Evolutionary conservation across 1,284 basidiomycete species (phyloP), one percentile per base, ranked within the genome.

Genomic region (Cystobasidium slooffiae): DNA sequence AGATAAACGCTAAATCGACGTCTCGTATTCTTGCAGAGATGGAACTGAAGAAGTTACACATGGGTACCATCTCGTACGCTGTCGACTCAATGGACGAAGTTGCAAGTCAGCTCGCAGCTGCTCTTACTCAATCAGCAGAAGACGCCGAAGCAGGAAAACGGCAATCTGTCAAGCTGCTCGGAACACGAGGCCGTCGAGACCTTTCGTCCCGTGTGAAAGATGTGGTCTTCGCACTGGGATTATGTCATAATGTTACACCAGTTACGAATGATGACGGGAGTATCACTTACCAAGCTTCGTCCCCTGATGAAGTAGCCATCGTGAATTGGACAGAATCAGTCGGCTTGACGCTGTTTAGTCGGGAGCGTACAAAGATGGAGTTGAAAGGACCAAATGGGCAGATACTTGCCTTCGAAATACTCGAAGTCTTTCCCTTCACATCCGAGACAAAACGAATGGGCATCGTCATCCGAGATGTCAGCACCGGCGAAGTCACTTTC

Each of bases 381-480:
- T 83, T 97, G 6, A 88, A 88, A 75, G 88, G 89, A 0, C 89
- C 91, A 0, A 82, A 86, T 0, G 90, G 91, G 8, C 80, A 84
- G 0, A 85, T 84, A 1, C 82, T 95, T 59, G 84, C 85, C 5
- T 99, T 90, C 80, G 93, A 94, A 75, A 89, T 99, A 51, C 89
- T 99, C 67, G 90, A 96, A 66, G 87, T 99, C 65, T 99, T 99
- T 84, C 97, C 97, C 3, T 85, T 99, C 85, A 99, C 96, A 0
- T 97, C 94, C 3, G 97, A 98, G 82, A 94, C 93, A 0, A 99
- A 99, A 83, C 91, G 97, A 24, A 99, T 99, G 97, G 94, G 96
- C 22, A 98, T 99, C 79, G 87, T 99, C 78, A 90, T 99, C 16
- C 89, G 91, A 22, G 94, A 98, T 68, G 82, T 85, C 0, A 84